Evolutionary conservation across 257 asterid genomes (phyloP), one percentile per base, ranked within the genome.

Genomic region (Agastache rugosa): DNA sequence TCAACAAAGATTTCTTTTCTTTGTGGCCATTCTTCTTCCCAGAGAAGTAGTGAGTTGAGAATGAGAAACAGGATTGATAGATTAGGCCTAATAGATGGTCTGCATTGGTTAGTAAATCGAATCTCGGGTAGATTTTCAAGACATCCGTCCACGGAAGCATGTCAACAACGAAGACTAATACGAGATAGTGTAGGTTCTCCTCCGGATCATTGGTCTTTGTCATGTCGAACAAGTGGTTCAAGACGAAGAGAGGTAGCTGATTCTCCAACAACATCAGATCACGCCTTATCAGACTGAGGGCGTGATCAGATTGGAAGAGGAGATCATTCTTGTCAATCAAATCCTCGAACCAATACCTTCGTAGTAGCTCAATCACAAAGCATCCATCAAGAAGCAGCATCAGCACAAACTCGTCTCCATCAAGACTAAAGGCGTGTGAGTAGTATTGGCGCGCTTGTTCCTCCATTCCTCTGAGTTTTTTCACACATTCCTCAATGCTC

Each of bases 371-470:
- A 0, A 85, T 47, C 35, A 85, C 74, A 45, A 85, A 85, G 68
- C 81, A 81, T 29, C 86, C 85, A 23, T 85, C 90, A 8, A 85
- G 17, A 6, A 85, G 68, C 72, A 81, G 14, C 84, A 85, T 85
- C n/a, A 63, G 77, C 0, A 77, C 64, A 29, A 86, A 74, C 31
- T 79, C 56, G 4, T 68, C 34, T 1, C 35, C 0, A 3, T 45
- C 41, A 6, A 78, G 71, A 69, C 0, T 8, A 76, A 9, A 0
- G 54, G 72, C 11, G 77, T 81, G 19, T 0, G 78, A 75, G 3
- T 86, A 86, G 31, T 76, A 83, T 7, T 39, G 31, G 4, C 80
- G 80, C 6, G 80, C 81, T 23, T 19, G 9, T 7, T 54, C 55
- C 2, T 19, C 51, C 20, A 12, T 19, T 17, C 8, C 14, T n/a